These are phyloP conservation scores for Cetradonia linearis DNA, from an alignment of 495 filamentous ascomycete species.

Conservation along the genomic window DNA sequence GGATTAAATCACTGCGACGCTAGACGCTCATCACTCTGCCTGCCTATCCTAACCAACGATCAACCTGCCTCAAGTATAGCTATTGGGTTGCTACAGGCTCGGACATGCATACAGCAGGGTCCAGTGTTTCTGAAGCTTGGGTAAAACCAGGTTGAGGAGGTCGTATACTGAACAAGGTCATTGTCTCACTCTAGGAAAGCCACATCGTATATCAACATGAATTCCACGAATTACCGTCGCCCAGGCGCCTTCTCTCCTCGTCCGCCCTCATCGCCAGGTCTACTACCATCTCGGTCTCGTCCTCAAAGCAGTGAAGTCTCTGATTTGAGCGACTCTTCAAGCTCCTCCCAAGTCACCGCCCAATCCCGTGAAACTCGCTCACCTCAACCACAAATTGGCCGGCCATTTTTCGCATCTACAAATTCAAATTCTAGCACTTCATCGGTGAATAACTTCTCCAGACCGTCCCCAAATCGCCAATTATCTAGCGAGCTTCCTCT, in stretches of 20 bases:
- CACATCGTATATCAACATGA: constrained; percentile 14
- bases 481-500: constrained; percentile 32
- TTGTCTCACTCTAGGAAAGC: neutral
- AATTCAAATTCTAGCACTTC: constrained; percentile 24
- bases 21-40: neutral
- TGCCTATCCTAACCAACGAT: neutral
- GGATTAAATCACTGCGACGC: neutral
- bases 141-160: neutral
- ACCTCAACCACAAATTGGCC: constrained; percentile 26
- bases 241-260: constrained; percentile 25
- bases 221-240: constrained; percentile 23
- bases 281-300: constrained; percentile 16
- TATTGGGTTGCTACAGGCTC: neutral
- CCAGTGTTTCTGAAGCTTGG: neutral
- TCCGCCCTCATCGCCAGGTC: constrained; percentile 22
- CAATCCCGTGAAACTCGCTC: constrained; percentile 29
- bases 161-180: neutral
- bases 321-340: constrained; percentile 42
- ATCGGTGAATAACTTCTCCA: constrained; percentile 28
- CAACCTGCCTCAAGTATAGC: neutral
- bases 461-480: constrained; percentile 28
- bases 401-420: constrained; percentile 26
- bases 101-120: neutral
- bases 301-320: constrained; percentile 36
- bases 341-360: constrained; percentile 41